Conservation (phyloP, 495 filamentous ascomycete species). For the Pseudevernia furfuracea region DNA sequence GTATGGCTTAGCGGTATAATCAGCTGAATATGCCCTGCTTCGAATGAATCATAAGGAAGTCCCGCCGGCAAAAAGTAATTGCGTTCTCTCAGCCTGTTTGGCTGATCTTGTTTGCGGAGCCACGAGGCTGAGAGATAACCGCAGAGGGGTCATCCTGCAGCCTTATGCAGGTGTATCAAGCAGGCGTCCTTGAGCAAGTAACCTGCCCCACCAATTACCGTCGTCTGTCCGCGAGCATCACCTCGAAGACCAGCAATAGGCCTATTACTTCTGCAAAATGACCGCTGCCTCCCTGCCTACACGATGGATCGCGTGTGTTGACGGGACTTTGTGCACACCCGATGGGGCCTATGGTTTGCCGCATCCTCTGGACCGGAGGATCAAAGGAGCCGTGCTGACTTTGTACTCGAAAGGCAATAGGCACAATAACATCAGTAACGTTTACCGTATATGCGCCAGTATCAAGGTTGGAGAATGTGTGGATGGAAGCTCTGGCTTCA, state of each 20-base stretch:
- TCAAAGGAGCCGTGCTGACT: not conserved
- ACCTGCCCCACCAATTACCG: not conserved
- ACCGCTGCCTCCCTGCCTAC: constrained; percentile 8
- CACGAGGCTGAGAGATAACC: not conserved
- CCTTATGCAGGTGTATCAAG: not conserved
- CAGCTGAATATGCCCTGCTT: no score
- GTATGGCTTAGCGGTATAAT: no score
- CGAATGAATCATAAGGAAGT: no score
- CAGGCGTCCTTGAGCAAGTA: not conserved
- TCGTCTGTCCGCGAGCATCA: not conserved
- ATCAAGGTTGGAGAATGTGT: constrained; percentile 11
- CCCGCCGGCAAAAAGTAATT: no score
- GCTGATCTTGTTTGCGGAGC: not conserved
- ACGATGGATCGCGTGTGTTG: constrained; percentile 15
- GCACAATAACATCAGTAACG: constrained; percentile 14
- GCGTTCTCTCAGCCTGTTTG: no score
- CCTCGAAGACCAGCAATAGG: not conserved
- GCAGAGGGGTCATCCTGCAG: not conserved
- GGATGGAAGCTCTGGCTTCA: not conserved
- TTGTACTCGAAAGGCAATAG: not conserved
- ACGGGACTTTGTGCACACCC: constrained; percentile 16
- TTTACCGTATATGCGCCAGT: constrained; percentile 11
- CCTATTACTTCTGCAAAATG: not conserved
- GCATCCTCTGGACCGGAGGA: not conserved
- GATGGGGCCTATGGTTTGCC: constrained; percentile 8